Conservation (phyloP, 352 stramenopile species). For the Elongisporangium prolatum region DNA sequence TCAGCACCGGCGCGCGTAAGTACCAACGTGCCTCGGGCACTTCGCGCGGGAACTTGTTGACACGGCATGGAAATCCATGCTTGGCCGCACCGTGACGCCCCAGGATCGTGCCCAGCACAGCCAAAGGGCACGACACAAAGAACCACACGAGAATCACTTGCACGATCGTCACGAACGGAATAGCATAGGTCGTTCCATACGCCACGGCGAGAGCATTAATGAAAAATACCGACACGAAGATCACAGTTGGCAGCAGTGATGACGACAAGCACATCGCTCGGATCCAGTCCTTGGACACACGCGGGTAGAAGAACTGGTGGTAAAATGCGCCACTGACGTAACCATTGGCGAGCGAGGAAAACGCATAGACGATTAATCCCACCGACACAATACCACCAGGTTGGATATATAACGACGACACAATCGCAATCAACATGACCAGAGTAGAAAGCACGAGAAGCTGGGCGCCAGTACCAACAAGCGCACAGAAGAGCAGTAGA, state of each 20-base stretch:
- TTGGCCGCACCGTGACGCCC: conserved; percentile 92
- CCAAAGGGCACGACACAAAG: conserved; percentile 96
- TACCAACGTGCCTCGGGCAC: conserved; percentile 79
- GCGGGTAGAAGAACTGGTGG: conserved; percentile 90
- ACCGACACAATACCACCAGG: conserved; percentile 94
- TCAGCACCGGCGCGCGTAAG: conserved; percentile 82
- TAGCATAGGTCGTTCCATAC: conserved; percentile 85
- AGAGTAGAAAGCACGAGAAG: conserved; percentile 91
- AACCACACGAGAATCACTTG: conserved; percentile 96
- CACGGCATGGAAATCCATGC: conserved; percentile 83
- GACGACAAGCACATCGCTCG: conserved; percentile 84
- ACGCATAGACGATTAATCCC: conserved; percentile 93
- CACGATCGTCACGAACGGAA: conserved; percentile 82
- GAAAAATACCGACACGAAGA: conserved; percentile 85
- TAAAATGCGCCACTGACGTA: conserved; percentile 89
- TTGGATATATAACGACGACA: conserved; percentile 95
- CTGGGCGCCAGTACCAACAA: conserved; percentile 95
- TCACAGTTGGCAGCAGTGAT: conserved; percentile 62
- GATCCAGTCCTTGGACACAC: conserved; percentile 89
- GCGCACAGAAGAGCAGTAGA: conserved; percentile 93
- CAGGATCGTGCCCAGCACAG: conserved; percentile 95
- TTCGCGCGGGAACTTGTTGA: conserved; percentile 96
- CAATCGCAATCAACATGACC: conserved; percentile 96
- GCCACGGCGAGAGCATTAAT: conserved; percentile 82
- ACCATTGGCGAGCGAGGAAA: conserved; percentile 90